Conservation (phyloP, 192 early-diverging fungal genomes). For the Linnemannia schmuckeri region DNA sequence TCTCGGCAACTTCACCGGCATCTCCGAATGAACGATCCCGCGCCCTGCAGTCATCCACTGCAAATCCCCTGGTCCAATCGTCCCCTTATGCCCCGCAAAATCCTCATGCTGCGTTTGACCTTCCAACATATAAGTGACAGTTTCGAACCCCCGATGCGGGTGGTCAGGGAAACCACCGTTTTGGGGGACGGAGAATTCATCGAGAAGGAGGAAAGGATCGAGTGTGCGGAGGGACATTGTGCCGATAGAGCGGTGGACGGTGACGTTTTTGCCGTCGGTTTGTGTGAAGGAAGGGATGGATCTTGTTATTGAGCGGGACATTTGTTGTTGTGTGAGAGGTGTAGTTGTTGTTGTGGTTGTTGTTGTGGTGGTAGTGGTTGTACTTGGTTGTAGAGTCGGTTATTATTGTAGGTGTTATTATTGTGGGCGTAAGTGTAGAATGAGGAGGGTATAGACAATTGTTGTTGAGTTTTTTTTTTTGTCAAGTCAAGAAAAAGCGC, state of each 20-base stretch:
- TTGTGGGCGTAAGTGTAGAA: background rate
- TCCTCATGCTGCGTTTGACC: constrained; percentile 71
- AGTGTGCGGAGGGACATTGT: background rate
- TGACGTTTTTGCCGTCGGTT: background rate
- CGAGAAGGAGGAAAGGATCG: constrained; percentile 2
- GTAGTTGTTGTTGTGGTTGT: constrained; percentile 18
- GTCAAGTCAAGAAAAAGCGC: too few relatives aligned
- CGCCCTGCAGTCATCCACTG: constrained; percentile 80
- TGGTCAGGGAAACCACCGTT: constrained; percentile 54
- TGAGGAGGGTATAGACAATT: too few relatives aligned
- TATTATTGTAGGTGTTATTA: background rate
- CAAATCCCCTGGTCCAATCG: constrained; percentile 62
- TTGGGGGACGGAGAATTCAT: background rate
- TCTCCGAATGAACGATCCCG: constrained; percentile 73
- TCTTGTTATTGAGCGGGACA: constrained; percentile 5
- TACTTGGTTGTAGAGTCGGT: background rate
- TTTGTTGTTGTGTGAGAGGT: constrained; percentile 1
- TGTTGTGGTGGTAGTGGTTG: background rate
- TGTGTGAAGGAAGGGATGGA: background rate
- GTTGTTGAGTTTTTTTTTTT: too few relatives aligned
- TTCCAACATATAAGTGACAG: constrained; percentile 71
- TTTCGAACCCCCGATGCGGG: constrained; percentile 79
- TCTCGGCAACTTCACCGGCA: constrained; percentile 23
- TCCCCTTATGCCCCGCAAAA: constrained; percentile 64
- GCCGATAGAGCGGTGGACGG: background rate